Percentiles rank a stretch among this genome's conserved stretches.
Conservation (phyloP, 164 flowering plant species). For the Nelumbo lutea region DNA sequence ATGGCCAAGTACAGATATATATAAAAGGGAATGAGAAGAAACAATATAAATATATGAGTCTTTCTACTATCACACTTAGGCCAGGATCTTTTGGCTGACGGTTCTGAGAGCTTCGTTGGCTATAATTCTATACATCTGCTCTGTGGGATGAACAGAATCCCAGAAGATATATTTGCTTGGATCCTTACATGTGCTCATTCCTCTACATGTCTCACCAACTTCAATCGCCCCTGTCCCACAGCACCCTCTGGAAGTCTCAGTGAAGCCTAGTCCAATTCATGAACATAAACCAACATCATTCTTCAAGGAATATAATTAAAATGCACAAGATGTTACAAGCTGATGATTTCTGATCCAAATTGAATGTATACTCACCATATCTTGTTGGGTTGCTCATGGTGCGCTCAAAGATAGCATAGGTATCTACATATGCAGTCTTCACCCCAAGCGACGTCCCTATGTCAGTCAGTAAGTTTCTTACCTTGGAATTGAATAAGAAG, state of each 20-base stretch:
- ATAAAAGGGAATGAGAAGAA: too few relatives aligned
- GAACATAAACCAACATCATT: background rate
- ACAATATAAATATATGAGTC: too few relatives aligned
- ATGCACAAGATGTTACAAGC: background rate
- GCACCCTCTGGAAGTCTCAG: conserved; percentile 55
- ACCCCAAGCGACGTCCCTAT: conserved; percentile 16
- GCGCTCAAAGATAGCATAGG: conserved; percentile 21
- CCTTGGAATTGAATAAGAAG: conserved; percentile 32
- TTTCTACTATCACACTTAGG: background rate
- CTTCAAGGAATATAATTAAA: background rate
- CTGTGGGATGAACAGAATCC: conserved; percentile 76
- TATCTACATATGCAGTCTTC: conserved; percentile 31
- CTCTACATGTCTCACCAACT: conserved; percentile 41
- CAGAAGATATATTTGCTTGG: conserved; percentile 44
- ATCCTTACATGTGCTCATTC: conserved; percentile 38
- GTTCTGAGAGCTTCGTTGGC: conserved; percentile 29
- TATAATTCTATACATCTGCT: conserved; percentile 47
- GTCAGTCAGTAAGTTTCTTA: conserved; percentile 13
- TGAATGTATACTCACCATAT: conserved; percentile 33
- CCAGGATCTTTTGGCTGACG: conserved; percentile 4
- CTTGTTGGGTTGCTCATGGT: conserved; percentile 37
- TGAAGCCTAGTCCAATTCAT: conserved; percentile 32
- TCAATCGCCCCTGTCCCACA: conserved; percentile 63
- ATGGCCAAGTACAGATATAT: too few relatives aligned
- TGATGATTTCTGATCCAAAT: background rate